phyloP scores from a whole-genome alignment of 441 rosid genomes.

The Lepidium campestre region DNA sequence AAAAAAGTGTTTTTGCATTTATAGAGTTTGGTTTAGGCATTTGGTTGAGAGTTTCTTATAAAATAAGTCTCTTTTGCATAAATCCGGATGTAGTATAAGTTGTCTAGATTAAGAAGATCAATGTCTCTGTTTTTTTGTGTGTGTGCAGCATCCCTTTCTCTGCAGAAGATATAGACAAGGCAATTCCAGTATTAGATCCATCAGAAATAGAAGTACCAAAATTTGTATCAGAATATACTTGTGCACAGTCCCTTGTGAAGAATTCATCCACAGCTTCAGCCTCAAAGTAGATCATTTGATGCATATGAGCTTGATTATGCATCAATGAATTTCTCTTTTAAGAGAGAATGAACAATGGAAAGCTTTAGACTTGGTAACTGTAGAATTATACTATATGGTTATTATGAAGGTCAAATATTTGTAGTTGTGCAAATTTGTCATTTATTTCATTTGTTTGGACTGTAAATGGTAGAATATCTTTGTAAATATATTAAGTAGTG shows the following conservation, averaged over 20 bases:
- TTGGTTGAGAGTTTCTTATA: not conserved
- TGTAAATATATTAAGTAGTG: slow-evolving; percentile 16
- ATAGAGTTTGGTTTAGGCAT: not conserved
- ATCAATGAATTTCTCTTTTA: slow-evolving; percentile 9
- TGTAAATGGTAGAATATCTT: slow-evolving; percentile 26
- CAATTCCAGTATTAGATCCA: slow-evolving; percentile 80
- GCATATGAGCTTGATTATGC: slow-evolving; percentile 23
- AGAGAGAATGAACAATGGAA: slow-evolving; percentile 10
- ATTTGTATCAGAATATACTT: slow-evolving; percentile 52
- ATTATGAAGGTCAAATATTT: not conserved
- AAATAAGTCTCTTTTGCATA: not conserved
- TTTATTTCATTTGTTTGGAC: not conserved
- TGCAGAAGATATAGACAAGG: slow-evolving; percentile 91
- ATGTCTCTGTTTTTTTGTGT: not conserved
- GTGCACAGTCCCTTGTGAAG: slow-evolving; percentile 60
- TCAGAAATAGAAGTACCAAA: slow-evolving; percentile 54
- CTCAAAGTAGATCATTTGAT: slow-evolving; percentile 19
- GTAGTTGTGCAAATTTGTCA: not conserved
- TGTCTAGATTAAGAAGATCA: not conserved
- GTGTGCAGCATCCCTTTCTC: slow-evolving; percentile 88
- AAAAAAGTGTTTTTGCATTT: not conserved
- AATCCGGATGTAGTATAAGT: not conserved
- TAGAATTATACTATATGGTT: not conserved
- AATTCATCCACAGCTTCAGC: slow-evolving; percentile 21
- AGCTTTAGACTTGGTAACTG: slow-evolving; percentile 13